Evolutionary conservation across 2,329 filamentous ascomycete species (phyloP), one percentile per base, ranked within the genome.

Genomic region (Colletotrichum orchidophilum): DNA sequence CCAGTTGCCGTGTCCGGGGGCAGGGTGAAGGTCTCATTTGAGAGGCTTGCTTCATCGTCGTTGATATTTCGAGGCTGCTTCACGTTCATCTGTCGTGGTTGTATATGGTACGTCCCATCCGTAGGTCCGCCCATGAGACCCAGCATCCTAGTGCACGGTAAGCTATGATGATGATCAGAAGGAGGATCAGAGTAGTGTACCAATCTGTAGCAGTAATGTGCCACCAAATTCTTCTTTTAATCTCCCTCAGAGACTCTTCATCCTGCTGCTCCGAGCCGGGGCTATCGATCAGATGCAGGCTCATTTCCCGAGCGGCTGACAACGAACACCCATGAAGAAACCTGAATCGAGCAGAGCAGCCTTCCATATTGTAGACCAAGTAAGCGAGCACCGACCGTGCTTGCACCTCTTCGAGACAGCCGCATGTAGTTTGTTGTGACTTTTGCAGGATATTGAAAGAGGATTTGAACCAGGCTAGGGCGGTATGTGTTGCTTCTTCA

Each of bases 181-280:
- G 3, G n/a, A 7, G n/a, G n/a, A n/a, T n/a, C n/a, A 5, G n/a
- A 3, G 5, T 8, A n/a, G 55, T 77, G 73, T 70, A 82, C 83
- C 81, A 84, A 70, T 85, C 83, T 5, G 79, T 81, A 1, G 80
- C 76, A 11, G 78, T 78, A 6, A 85, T 75, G 71, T 84, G 82
- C 83, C 83, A 85, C 84, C 83, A 85, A 3, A 84, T 73, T 55
- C 84, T 77, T 21, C 83, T 76, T 50, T 80, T 83, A 46, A 82
- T 78, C 64, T 85, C 84, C 5, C 73, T 75, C 39, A 76, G 77
- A 3, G 72, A 71, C 24, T 71, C 66, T 21, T 76, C 77, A 8
- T 78, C 74, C 21, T 69, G 42, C 3, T 75, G 75, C 1, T 73
- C 73, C 7, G 74, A 72, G 4, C 74, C 72, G 2, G 79, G 74